Evolutionary conservation across 371 early-diverging fungal species (phyloP), one percentile per base, ranked within the genome.

Genomic region (Paraphysoderma sedebokerense): DNA sequence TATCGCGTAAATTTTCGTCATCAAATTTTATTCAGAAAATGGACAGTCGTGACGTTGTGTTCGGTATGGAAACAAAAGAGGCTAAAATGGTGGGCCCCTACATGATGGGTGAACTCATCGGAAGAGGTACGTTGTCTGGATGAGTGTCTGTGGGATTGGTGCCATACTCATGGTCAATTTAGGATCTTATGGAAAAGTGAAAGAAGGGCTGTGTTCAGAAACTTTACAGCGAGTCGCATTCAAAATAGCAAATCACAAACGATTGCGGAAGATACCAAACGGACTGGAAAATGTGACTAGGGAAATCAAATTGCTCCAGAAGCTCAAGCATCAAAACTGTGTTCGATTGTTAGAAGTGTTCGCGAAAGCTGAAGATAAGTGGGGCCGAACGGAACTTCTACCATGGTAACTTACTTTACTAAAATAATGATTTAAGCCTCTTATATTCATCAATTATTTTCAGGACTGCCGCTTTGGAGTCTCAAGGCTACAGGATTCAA

Each of bases 281-380:
- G 72, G 68, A 0, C 50, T 65, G 2, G 63, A 67, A 44, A 55
- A 58, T 37, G 59, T 65, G 1, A 52, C 59, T 27, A 59, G 80
- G 36, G 84, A 83, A 55, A 79, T 83, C 47, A 69, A 70, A 50
- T 47, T 72, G 22, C 59, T 82, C 20, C 64, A 67, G 24, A 44
- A 61, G 27, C 50, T 75, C 45, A 58, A 57, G 31, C 70, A 75
- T 48, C 36, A 39, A 0, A 70, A 75, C 47, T 47, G 66, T 6
- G 60, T 72, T 23, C 56, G 54, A 2, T 51, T 75, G 4, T 49
- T 70, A 24, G 81, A 81, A 51, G 70, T 76, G 20, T 77, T 68
- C 60, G 61, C 65, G 40, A 71, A 77, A 46, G 70, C 75, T 1
- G 68, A 68, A 36, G 64, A 64, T 39, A 66, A 70, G 23, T 72